Evolutionary conservation across 768 basidiomycete species (phyloP), one percentile per base, ranked within the genome.

Genomic region (Roridomyces roridus): DNA sequence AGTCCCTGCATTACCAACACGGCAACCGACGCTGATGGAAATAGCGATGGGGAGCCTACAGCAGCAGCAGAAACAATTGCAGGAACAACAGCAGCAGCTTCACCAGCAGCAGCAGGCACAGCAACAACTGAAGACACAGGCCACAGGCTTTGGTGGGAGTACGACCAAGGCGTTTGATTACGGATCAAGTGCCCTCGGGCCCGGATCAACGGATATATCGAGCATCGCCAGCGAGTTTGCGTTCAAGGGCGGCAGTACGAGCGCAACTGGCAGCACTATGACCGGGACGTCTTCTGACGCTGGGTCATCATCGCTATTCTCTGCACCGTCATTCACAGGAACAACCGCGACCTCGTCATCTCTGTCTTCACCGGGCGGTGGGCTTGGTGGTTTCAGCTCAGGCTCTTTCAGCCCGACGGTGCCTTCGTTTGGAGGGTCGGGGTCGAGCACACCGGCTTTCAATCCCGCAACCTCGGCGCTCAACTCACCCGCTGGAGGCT

Each of bases 11-110:
- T n/a, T 55, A 12, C 57, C 57, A 2, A 4, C 34, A 35, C 4
- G 46, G 50, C 83, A 80, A 25, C 92, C 90, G 10, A 94, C 92
- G 2, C 75, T 98, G 66, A 84, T 91, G 72, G 91, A 97, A 67
- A 73, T 98, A 14, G 82, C 87, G 3, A 82, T 81, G 74, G 82
- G 84, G 10, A 61, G 72, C 17, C 29, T 39, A 12, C 57, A 57
- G 23, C 66, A 64, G 43, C 65, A 67, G 49, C 72, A 70, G 37
- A 70, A 62, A 29, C 64, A 68, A 46, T 67, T 62, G 34, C 58
- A 55, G 26, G 37, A 57, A 25, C 64, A 62, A 43, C 54, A 61
- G 17, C 62, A 62, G 49, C 60, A 60, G 52, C 57, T 55, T 21
- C 67, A 63, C 44, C 55, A 62, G 25, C 40, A 47, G 20, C 63